phyloP scores from a whole-genome alignment of 768 basidiomycete genomes.

The Suillus lakei region DNA sequence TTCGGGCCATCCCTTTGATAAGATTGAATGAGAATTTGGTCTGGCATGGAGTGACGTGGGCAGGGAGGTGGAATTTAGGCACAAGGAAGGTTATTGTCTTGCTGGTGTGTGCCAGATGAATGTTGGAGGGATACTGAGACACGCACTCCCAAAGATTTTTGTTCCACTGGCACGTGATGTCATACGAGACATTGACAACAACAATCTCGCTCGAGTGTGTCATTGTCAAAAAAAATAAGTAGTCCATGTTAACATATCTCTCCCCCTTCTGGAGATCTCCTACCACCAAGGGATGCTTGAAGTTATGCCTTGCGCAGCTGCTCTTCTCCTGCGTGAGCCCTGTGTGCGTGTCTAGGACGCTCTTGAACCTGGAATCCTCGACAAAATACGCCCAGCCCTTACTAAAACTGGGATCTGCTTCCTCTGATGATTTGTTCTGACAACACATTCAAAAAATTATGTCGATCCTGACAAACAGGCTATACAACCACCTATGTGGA shows the following conservation, averaged over 20 bases:
- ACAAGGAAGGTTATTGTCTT: conserved; percentile 2
- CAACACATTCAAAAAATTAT: conserved; percentile 32
- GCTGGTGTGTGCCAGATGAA: not conserved
- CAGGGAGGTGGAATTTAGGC: conserved; percentile 22
- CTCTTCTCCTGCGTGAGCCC: conserved; percentile 21
- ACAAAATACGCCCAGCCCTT: conserved; percentile 32
- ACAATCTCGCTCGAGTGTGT: not conserved
- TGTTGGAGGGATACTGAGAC: not conserved
- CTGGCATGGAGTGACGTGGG: not conserved
- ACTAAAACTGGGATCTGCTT: conserved; percentile 25
- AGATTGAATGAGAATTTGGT: not conserved
- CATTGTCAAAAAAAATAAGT: conserved; percentile 13
- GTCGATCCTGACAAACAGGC: conserved; percentile 28
- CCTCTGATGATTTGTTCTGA: conserved; percentile 17
- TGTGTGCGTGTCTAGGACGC: conserved; percentile 14
- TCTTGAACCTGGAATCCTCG: conserved; percentile 23
- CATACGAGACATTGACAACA: conserved; percentile 18
- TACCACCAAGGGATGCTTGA: conserved; percentile 18
- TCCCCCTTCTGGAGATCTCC: conserved; percentile 26
- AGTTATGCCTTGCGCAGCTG: conserved; percentile 11
- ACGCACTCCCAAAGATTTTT: conserved; percentile 14
- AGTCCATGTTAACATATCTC: conserved; percentile 25
- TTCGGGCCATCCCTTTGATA: not conserved
- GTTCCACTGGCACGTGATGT: conserved; percentile 23
- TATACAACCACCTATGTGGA: conserved; percentile 20